phyloP scores from a whole-genome alignment of 805 yeast species.

The Spathaspora sp. region DNA sequence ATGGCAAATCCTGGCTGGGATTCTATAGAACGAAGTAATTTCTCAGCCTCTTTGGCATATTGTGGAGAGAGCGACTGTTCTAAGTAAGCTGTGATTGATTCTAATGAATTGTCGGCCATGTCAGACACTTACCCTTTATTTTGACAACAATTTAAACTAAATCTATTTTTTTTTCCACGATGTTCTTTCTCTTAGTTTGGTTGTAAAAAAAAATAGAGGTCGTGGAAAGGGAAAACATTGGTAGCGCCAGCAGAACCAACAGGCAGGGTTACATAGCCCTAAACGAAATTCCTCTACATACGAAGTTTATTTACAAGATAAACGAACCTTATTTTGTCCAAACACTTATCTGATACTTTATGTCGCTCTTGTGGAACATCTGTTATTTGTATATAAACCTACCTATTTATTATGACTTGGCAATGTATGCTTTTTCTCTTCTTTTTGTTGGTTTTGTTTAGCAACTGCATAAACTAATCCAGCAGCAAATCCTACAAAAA shows the following conservation, averaged over 20 bases:
- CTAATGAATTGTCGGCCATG: conserved; percentile 30
- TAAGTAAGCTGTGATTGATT: conserved; percentile 50
- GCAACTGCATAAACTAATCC: conserved; percentile 96
- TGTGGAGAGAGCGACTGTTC: conserved; percentile 64
- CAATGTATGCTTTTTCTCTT: conserved; percentile 25
- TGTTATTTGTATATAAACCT: no score
- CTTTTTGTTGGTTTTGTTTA: conserved; percentile 76
- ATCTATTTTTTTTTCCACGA: not conserved
- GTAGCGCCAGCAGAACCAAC: no score
- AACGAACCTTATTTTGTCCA: not conserved
- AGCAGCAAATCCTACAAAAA: conserved; percentile 88
- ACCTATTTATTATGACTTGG: not conserved
- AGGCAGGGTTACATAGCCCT: no score
- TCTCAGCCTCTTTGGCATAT: conserved; percentile 66
- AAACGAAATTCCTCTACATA: no score
- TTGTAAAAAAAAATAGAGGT: no score
- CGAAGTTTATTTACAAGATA: no score
- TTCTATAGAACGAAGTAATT: conserved; percentile 60
- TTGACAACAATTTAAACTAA: not conserved
- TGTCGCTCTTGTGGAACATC: not conserved
- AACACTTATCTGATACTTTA: no score
- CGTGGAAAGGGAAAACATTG: not conserved
- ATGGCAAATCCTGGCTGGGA: conserved; percentile 69
- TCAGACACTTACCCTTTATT: not conserved
- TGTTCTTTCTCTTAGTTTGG: not conserved